A percentile compares a stretch with the other conserved stretches of the same genome.
Evolutionary conservation across 805 yeast species (phyloP).

Genomic region (Cyberlindnera euphorbiiphila): DNA sequence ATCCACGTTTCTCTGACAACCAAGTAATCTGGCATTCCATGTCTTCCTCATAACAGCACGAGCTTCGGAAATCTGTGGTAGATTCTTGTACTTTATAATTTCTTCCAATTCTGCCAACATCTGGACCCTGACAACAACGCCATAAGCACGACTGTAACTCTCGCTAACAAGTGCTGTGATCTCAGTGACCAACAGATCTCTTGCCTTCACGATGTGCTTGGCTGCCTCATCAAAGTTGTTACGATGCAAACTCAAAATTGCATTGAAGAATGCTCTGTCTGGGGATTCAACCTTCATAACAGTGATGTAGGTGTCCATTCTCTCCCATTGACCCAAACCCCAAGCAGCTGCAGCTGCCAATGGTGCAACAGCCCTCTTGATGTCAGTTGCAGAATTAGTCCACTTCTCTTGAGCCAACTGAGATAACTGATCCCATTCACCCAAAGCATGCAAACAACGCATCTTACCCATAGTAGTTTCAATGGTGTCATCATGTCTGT

Average conservation of each 20-base stretch:
- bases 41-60: constrained; percentile 78
- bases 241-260: constrained; percentile 80
- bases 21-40: constrained; percentile 89
- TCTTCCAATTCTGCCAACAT: constrained; percentile 97
- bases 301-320: constrained; percentile 85
- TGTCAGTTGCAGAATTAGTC: constrained; percentile 68
- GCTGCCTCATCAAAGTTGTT: constrained; percentile 82
- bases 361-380: constrained; percentile 84
- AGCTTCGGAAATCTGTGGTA: constrained; percentile 80
- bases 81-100: constrained; percentile 80
- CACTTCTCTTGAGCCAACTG: constrained; percentile 84
- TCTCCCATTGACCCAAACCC: constrained; percentile 97
- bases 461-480: constrained; percentile 96
- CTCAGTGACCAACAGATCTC: constrained; percentile 88
- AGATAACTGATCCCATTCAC: constrained; percentile 94
- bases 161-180: constrained; percentile 92
- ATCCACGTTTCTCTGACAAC: constrained; percentile 95
- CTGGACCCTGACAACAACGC: constrained; percentile 94
- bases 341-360: constrained; percentile 98
- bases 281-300: constrained; percentile 93
- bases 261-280: constrained; percentile 91
- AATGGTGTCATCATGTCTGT: constrained; percentile 69
- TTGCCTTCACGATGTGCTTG: constrained; percentile 73
- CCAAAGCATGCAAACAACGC: constrained; percentile 97
- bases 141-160: constrained; percentile 93